Conservation (phyloP, 768 basidiomycete genomes). For the Podaxis mareebaensis region DNA sequence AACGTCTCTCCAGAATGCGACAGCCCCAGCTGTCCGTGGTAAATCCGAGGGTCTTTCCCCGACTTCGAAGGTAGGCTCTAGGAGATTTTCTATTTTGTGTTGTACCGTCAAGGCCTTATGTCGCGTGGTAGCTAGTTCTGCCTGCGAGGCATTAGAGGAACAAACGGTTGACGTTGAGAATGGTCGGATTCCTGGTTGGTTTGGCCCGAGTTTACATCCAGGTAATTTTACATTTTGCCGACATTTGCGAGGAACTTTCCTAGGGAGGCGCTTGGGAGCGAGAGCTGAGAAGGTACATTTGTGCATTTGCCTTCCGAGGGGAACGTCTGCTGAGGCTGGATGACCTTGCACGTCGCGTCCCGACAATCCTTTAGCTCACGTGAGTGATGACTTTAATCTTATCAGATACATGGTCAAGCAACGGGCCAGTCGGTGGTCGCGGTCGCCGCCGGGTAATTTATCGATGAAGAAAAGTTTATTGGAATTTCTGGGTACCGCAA, state of each 20-base stretch:
- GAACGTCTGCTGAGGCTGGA: background rate
- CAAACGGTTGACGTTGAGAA: background rate
- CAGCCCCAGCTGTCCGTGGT: conserved; percentile 28
- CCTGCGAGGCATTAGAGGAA: background rate
- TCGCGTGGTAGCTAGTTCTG: background rate
- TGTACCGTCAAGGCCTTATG: conserved; percentile 45
- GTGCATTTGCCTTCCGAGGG: conserved; percentile 8
- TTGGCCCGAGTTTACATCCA: background rate
- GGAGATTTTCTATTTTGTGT: conserved; percentile 46
- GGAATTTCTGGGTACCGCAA: too few relatives aligned
- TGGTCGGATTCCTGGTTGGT: background rate
- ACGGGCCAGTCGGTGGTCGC: background rate
- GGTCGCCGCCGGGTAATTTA: too few relatives aligned
- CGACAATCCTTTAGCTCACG: conserved; percentile 1
- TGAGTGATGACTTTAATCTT: background rate
- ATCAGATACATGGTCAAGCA: conserved; percentile 1
- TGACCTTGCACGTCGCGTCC: background rate
- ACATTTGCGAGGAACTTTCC: background rate
- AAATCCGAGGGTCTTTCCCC: conserved; percentile 15
- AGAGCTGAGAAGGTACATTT: conserved; percentile 7
- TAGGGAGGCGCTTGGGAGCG: background rate
- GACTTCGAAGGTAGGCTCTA: conserved; percentile 44
- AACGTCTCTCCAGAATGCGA: conserved; percentile 48
- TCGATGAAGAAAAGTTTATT: too few relatives aligned
- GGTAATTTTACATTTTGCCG: background rate